Evolutionary conservation across 495 filamentous ascomycete genomes (phyloP), one percentile per base, ranked within the genome.

Genomic region (Lasiosphaeria hispida): DNA sequence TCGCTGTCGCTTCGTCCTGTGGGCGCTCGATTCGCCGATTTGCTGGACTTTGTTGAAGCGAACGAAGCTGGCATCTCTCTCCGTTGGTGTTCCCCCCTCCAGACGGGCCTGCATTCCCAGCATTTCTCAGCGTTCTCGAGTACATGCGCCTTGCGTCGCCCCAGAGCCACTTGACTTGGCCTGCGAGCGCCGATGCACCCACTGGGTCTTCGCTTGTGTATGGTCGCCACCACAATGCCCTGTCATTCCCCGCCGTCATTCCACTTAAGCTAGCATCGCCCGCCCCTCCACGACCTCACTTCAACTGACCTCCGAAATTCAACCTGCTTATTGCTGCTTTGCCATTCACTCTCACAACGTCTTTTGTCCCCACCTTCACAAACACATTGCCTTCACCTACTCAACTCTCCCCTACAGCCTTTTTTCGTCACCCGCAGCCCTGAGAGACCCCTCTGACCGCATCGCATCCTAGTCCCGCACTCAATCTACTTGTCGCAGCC

Each of bases 231-330:
- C 67, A 56, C 55, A 60, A 58, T 65, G 66, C 66, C 66, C 68
- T 71, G 63, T 65, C 64, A 53, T 67, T 71, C 68, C 68, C 68
- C 66, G 68, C 68, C 68, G 62, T 71, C 68, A 65, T 69, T 69
- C 69, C 66, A 69, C 61, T 61, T 60, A 60, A 65, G 68, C 68
- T 65, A 69, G 63, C 53, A 61, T 62, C 63, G 64, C 66, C 63
- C 68, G 63, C 68, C 68, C 66, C 68, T 71, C 68, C 68, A 70
- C 67, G 64, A 67, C 63, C 63, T 61, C 62, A 62, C 50, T 59
- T 58, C 45, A 36, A 62, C 53, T 59, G 60, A 64, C 58, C 61
- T 68, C 53, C 55, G 55, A 60, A 58, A 52, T 54, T 64, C 60
- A 53, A 60, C 42, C 43, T 50, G 40, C 11, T 57, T 50, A 48